Evolutionary conservation across 2,329 filamentous ascomycete species (phyloP), one percentile per base, ranked within the genome.

Genomic region (Graphilbum fragrans): DNA sequence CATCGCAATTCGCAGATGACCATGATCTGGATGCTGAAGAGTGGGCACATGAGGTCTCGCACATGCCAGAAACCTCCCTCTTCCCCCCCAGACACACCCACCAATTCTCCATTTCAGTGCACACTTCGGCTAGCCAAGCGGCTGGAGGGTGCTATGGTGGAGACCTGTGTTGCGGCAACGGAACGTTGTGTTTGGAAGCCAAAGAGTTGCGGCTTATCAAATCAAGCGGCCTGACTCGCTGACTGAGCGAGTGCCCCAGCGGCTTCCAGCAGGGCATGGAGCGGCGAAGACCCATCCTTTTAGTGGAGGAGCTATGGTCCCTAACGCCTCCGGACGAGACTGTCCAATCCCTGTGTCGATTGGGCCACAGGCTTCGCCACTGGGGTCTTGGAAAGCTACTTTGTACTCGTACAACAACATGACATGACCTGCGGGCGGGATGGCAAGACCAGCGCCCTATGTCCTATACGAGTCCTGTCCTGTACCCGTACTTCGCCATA

Each of bases 181-280:
- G 31, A 9, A n/a, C 16, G 31, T 9, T n/a, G 31, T n/a, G 8
- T 12, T 6, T 9, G 7, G 31, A n/a, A 16, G 31, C 6, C 9
- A 9, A 32, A 32, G 5, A 32, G 31, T 6, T 6, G 31, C 31
- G 10, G 31, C 31, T 32, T 51, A 52, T 50, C 53, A 52, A 46
- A 45, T 44, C 21, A 25, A 22, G 29, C 35, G 38, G 44, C 41
- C 41, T 53, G 49, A 51, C 54, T 53, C 50, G 54, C 52, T 53
- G 50, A 50, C 45, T 52, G 55, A 55, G 50, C 48, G 38, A 44
- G 23, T 17, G 9, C 21, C 18, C 12, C 14, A 12, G 21, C 20
- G 35, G 19, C 23, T 34, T 9, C 19, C n/a, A n/a, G n/a, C n/a
- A n/a, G n/a, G n/a, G n/a, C 20, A 27, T 12, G 25, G 25, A 27